Evolutionary conservation across 2,329 filamentous ascomycete species (phyloP).

Genomic region (Verticillium nonalfalfae): DNA sequence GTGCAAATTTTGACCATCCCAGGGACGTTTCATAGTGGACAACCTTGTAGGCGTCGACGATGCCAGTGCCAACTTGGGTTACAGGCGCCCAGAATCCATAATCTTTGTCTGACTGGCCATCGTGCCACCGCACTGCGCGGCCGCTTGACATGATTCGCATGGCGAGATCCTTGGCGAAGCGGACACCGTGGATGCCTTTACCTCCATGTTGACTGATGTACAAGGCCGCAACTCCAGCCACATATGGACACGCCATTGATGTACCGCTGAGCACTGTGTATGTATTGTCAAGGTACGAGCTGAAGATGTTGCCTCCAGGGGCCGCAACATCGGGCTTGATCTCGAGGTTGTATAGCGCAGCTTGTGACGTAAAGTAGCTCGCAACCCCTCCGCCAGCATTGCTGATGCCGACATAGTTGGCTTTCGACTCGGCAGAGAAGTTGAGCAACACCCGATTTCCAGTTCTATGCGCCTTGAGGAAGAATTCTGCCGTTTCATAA

Average conservation of each 20-base stretch:
- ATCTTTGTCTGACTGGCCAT: constrained; percentile 12
- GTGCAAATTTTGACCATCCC: constrained; percentile 34
- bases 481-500: neutral
- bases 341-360: constrained; percentile 42
- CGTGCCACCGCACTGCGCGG: constrained; percentile 27
- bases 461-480: neutral
- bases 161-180: constrained; percentile 15
- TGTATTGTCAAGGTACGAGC: constrained; percentile 34
- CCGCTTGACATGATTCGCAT: constrained; percentile 21
- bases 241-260: constrained; percentile 49
- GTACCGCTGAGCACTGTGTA: constrained; percentile 46
- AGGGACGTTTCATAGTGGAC: constrained; percentile 31
- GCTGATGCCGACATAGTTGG: neutral
- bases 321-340: constrained; percentile 44
- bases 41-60: constrained; percentile 39
- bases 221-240: constrained; percentile 43
- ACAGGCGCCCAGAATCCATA: constrained; percentile 20
- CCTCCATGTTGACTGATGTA: constrained; percentile 36
- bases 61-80: constrained; percentile 37
- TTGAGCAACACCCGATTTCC: neutral
- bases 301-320: constrained; percentile 43
- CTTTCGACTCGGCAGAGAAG: neutral
- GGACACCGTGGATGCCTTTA: constrained; percentile 26
- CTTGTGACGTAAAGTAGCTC: constrained; percentile 43
- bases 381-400: constrained; percentile 27